Evolutionary conservation across 768 basidiomycete genomes (phyloP).

Genomic region (Obba rivulosa): DNA sequence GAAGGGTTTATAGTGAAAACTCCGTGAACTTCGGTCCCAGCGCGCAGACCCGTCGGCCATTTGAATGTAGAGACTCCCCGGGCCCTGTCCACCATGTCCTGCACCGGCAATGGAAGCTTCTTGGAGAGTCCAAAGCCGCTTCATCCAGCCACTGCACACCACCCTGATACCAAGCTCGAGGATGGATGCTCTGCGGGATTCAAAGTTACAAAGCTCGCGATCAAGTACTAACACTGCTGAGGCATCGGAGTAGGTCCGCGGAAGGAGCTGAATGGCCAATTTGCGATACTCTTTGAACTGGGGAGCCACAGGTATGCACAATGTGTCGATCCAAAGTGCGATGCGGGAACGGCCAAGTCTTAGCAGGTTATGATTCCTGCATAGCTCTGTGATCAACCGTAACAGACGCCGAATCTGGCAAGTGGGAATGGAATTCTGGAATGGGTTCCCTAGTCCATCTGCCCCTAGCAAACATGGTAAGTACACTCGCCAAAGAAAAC

Average conservation of each 20-base stretch:
- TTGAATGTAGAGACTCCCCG: slow-evolving; percentile 4
- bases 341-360: neutral
- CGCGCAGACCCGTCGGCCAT: neutral
- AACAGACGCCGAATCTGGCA: slow-evolving; percentile 4
- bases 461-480: neutral
- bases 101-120: slow-evolving; percentile 2
- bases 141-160: slow-evolving; percentile 6
- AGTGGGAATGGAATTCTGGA: neutral
- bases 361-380: neutral
- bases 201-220: neutral
- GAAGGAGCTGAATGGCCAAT: slow-evolving; percentile 2
- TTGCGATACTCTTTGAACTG: neutral
- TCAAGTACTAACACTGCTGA: slow-evolving; percentile 1
- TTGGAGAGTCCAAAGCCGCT: slow-evolving; percentile 6
- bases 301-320: slow-evolving; percentile 1
- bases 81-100: neutral
- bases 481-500: neutral
- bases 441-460: slow-evolving; percentile 4
- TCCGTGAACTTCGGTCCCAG: neutral
- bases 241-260: slow-evolving; percentile 1
- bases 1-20: neutral
- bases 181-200: neutral
- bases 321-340: slow-evolving; percentile 6
- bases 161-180: slow-evolving; percentile 4
- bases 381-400: neutral